These are phyloP conservation scores for Pleurotus tuoliensis DNA, from an alignment of 768 basidiomycete species.

Conservation along the genomic window DNA sequence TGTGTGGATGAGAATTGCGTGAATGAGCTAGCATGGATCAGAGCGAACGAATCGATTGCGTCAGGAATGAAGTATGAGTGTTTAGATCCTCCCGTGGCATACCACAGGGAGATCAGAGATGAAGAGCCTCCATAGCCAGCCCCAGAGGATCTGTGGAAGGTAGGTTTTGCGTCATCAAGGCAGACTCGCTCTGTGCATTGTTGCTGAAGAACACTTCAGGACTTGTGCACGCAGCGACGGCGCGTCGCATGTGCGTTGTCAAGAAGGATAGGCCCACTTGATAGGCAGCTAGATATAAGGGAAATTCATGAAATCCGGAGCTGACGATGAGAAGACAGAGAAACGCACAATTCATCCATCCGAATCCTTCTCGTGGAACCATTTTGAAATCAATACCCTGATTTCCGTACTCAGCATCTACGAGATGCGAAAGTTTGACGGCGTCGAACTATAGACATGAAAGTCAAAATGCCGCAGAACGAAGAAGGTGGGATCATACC, in stretches of 20 bases:
- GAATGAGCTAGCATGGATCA: too few species aligned
- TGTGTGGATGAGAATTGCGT: too few species aligned
- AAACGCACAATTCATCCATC: constrained; percentile 91
- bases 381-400: constrained; percentile 97
- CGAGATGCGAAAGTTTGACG: constrained; percentile 90
- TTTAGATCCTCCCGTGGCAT: too few species aligned
- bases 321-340: background rate
- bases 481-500: constrained; percentile 32
- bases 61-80: too few species aligned
- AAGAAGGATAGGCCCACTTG: constrained; percentile 96
- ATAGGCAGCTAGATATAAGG: constrained; percentile 66
- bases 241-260: constrained; percentile 90
- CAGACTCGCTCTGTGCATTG: constrained; percentile 33
- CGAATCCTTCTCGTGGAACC: constrained; percentile 96
- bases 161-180: constrained; percentile 31
- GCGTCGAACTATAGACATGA: constrained; percentile 73
- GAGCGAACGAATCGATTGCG: too few species aligned
- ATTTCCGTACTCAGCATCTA: constrained; percentile 96
- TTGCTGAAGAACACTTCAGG: constrained; percentile 85
- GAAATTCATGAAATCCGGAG: background rate
- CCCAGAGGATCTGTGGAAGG: constrained; percentile 54
- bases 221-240: constrained; percentile 91
- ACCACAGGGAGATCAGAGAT: constrained; percentile 15
- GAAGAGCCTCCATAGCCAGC: constrained; percentile 59
- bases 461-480: background rate